A percentile compares a stretch with the other conserved stretches of the same genome.
phyloP scores from a whole-genome alignment of 495 filamentous ascomycete species.

The Annulohypoxylon stygium region DNA sequence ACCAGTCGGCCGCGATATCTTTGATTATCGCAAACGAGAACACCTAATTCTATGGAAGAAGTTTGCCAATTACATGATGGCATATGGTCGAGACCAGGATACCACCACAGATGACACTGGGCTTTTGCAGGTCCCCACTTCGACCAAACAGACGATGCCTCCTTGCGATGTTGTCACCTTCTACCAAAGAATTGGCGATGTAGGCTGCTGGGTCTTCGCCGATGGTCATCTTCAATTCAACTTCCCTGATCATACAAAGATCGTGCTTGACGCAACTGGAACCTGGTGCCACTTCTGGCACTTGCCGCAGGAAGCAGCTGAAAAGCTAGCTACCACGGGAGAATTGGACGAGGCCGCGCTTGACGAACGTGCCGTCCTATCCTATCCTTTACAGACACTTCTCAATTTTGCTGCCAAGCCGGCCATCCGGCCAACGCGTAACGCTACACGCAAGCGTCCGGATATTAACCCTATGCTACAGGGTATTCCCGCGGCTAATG shows the following conservation, averaged over 20 bases:
- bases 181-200: slow-evolving; percentile 88
- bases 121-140: slow-evolving; percentile 64
- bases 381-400: slow-evolving; percentile 70
- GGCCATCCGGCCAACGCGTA: slow-evolving; percentile 60
- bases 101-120: slow-evolving; percentile 58
- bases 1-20: slow-evolving; percentile 65
- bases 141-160: slow-evolving; percentile 54
- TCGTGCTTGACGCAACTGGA: slow-evolving; percentile 80
- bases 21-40: slow-evolving; percentile 77
- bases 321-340: slow-evolving; percentile 70
- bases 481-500: slow-evolving; percentile 78
- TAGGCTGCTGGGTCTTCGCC: slow-evolving; percentile 88
- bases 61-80: slow-evolving; percentile 94
- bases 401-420: slow-evolving; percentile 66
- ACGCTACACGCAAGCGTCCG: slow-evolving; percentile 58
- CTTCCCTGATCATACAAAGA: slow-evolving; percentile 97
- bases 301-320: slow-evolving; percentile 76
- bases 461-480: slow-evolving; percentile 70
- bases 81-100: slow-evolving; percentile 67
- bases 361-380: slow-evolving; percentile 69
- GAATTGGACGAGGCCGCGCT: slow-evolving; percentile 75
- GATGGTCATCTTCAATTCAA: slow-evolving; percentile 94
- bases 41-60: slow-evolving; percentile 87
- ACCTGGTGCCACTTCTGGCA: slow-evolving; percentile 88
- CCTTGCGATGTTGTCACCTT: slow-evolving; percentile 81